Percentiles rank a stretch among this genome's conserved stretches.
Evolutionary conservation across 2,329 filamentous ascomycete species (phyloP).

Genomic region (Ophiocordyceps camponoti-rufipedis): DNA sequence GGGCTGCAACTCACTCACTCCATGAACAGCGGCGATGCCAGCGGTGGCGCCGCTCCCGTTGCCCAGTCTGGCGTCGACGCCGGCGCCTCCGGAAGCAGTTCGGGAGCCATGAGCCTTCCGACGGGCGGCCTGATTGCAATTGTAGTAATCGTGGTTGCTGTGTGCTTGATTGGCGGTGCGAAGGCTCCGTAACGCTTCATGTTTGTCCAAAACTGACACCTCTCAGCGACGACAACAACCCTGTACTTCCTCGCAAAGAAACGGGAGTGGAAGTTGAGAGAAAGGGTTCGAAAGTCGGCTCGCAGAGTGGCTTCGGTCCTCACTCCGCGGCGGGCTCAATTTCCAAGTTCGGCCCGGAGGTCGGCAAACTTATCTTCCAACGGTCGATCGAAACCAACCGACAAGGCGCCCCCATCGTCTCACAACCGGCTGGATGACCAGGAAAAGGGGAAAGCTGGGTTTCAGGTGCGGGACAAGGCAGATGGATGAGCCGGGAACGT

Average conservation of each 20-base stretch:
- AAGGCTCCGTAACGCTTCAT: slow-evolving; percentile 1
- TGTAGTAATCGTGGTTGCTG: slow-evolving; percentile 48
- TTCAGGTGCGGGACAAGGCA: slow-evolving; percentile 17
- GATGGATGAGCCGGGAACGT: slow-evolving; percentile 6
- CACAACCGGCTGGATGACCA: slow-evolving; percentile 34
- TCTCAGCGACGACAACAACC: slow-evolving; percentile 39
- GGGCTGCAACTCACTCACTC: slow-evolving; percentile 26
- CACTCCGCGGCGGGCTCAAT: slow-evolving; percentile 42
- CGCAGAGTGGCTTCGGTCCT: slow-evolving; percentile 41
- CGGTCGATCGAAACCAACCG: slow-evolving; percentile 24
- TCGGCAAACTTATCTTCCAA: slow-evolving; percentile 10
- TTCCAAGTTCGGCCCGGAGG: slow-evolving; percentile 38
- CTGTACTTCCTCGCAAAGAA: slow-evolving; percentile 73
- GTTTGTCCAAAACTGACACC: slow-evolving; percentile 3
- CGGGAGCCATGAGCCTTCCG: slow-evolving; percentile 41
- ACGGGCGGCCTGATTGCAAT: slow-evolving; percentile 56
- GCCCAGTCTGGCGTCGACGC: slow-evolving; percentile 29
- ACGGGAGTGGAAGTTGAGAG: slow-evolving; percentile 63
- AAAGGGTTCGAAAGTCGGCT: slow-evolving; percentile 51
- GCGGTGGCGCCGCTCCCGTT: slow-evolving; percentile 16
- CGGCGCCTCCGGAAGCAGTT: slow-evolving; percentile 47
- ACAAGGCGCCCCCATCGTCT: slow-evolving; percentile 42
- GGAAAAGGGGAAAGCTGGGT: slow-evolving; percentile 33
- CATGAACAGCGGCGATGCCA: slow-evolving; percentile 10
- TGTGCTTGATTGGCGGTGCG: slow-evolving; percentile 53